These are phyloP conservation scores for Dendrobium huoshanense DNA, from an alignment of 106 monocot genomes.

Conservation along the genomic window DNA sequence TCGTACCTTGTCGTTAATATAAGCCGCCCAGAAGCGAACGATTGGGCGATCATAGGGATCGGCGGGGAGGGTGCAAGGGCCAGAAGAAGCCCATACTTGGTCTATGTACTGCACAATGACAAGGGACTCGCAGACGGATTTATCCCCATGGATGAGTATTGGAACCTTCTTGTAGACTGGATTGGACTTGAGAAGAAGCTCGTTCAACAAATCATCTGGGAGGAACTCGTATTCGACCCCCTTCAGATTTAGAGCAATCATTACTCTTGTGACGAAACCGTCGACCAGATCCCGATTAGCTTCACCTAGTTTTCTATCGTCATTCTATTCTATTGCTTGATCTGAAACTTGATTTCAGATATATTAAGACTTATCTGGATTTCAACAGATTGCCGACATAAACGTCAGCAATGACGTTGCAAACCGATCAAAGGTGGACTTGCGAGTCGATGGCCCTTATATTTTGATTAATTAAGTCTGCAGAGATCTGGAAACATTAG, in stretches of 20 bases:
- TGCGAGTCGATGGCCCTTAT: too few relatives aligned
- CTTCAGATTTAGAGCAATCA: slow-evolving; percentile 19
- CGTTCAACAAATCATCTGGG: slow-evolving; percentile 3
- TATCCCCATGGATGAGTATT: slow-evolving; percentile 23
- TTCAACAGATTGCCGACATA: too few relatives aligned
- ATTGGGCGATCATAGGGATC: slow-evolving; percentile 23
- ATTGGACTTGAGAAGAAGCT: slow-evolving; percentile 26
- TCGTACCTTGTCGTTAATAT: slow-evolving; percentile 22
- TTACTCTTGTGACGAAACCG: slow-evolving; percentile 15
- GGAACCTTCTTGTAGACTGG: slow-evolving; percentile 31
- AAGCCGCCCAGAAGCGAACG: slow-evolving; percentile 25
- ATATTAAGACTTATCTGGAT: too few relatives aligned
- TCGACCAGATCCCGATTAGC: slow-evolving; percentile 16
- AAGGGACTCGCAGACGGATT: slow-evolving; percentile 20
- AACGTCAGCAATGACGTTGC: too few relatives aligned
- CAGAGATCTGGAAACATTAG: too few relatives aligned
- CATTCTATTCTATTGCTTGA: not conserved
- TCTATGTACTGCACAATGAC: slow-evolving; percentile 27
- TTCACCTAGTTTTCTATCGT: slow-evolving; percentile 8
- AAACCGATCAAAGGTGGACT: too few relatives aligned
- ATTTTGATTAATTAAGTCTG: too few relatives aligned
- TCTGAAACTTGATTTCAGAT: too few relatives aligned
- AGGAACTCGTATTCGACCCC: slow-evolving; percentile 21
- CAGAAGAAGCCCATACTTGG: slow-evolving; percentile 8
- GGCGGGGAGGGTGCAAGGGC: not conserved